These are phyloP conservation scores for Ogataea neopini DNA, from an alignment of 805 yeast genomes.

Conservation along the genomic window DNA sequence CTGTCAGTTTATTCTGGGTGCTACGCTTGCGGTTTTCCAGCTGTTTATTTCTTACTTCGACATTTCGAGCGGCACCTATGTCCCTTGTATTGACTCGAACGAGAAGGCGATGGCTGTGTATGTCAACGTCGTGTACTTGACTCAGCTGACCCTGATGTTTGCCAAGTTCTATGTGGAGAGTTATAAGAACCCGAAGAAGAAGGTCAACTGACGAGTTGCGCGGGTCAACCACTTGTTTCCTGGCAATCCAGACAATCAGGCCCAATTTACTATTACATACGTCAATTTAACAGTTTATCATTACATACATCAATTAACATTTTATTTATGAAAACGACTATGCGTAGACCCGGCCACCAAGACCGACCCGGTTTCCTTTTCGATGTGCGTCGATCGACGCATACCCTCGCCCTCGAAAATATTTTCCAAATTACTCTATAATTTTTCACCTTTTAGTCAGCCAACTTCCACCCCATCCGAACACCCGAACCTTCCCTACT, in stretches of 20 bases:
- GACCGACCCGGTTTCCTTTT: no score
- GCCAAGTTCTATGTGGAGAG: constrained; percentile 65
- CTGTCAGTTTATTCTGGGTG: constrained; percentile 67
- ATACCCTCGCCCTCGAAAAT: background rate
- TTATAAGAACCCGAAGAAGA: constrained; percentile 37
- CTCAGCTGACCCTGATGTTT: constrained; percentile 67
- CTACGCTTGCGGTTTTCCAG: constrained; percentile 64
- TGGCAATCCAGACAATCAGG: no score
- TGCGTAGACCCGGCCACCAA: no score
- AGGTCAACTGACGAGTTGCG: constrained; percentile 12
- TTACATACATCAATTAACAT: no score
- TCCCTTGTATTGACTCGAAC: constrained; percentile 54
- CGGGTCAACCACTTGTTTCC: no score
- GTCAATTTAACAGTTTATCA: no score
- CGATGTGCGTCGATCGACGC: background rate
- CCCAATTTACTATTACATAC: no score
- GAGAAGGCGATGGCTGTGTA: constrained; percentile 64
- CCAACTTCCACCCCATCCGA: background rate
- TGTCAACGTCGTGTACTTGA: constrained; percentile 62
- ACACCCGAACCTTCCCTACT: background rate
- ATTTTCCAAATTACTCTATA: background rate
- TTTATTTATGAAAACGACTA: no score
- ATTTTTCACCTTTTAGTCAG: background rate
- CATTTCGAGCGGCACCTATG: constrained; percentile 40
- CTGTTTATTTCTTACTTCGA: constrained; percentile 62